These are phyloP conservation scores for Phytophthora palmivora DNA, from an alignment of 352 stramenopile species.

Conservation along the genomic window DNA sequence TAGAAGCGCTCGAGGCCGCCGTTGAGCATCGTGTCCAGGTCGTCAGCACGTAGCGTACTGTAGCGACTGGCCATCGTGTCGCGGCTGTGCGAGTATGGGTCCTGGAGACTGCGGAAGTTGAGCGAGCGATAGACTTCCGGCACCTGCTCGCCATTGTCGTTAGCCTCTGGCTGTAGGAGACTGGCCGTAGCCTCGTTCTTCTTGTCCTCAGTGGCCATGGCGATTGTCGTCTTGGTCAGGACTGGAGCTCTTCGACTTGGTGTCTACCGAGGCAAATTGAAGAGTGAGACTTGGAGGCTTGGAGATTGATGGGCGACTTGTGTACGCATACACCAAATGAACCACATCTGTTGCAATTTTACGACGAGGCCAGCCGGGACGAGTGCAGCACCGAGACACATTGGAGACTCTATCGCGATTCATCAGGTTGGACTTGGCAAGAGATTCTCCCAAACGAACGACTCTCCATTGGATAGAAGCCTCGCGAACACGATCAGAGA, in stretches of 20 bases:
- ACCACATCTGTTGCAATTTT: neutral
- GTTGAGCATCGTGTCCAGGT: conserved; percentile 62
- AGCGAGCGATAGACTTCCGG: conserved; percentile 68
- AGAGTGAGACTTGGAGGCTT: conserved; percentile 25
- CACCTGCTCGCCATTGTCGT: conserved; percentile 41
- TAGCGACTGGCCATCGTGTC: conserved; percentile 34
- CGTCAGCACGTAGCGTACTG: conserved; percentile 48
- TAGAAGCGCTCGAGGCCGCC: conserved; percentile 57
- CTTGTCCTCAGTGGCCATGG: conserved; percentile 26
- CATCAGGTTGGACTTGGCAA: neutral
- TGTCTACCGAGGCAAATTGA: conserved; percentile 38
- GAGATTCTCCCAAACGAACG: neutral
- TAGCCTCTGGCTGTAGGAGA: conserved; percentile 45
- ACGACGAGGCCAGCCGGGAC: neutral
- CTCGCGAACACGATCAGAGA: neutral
- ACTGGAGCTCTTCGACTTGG: conserved; percentile 29
- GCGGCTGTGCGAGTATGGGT: conserved; percentile 63
- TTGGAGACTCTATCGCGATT: neutral
- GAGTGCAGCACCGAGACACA: neutral
- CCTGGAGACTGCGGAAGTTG: conserved; percentile 77
- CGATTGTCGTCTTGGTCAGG: conserved; percentile 6
- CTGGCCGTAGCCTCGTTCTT: conserved; percentile 25
- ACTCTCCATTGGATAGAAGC: neutral
- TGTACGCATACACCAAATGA: neutral
- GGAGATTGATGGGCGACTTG: too few species aligned